Evolutionary conservation across 305 asterid genomes (phyloP).

Genomic region (Solanum aculeatissimum): DNA sequence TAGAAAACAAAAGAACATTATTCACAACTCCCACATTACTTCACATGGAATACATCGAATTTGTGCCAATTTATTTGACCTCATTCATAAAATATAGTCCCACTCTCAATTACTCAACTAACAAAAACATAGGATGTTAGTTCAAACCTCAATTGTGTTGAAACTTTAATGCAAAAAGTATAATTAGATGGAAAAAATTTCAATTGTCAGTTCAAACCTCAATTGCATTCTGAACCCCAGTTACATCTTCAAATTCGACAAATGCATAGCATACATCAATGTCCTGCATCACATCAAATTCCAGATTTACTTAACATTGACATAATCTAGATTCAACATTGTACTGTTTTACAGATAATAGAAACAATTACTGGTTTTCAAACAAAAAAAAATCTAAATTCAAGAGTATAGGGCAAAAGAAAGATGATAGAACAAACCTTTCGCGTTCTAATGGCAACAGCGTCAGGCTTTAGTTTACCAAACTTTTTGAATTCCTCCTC

Average conservation of each 20-base stretch:
- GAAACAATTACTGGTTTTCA: too few relatives aligned
- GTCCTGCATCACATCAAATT: conserved; percentile 49
- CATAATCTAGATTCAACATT: background rate
- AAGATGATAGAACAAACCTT: conserved; percentile 45
- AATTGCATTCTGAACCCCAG: conserved; percentile 89
- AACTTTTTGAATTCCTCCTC: conserved; percentile 92
- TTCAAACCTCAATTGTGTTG: background rate
- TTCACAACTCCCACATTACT: background rate
- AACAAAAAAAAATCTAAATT: background rate
- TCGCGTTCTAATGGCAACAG: conserved; percentile 97
- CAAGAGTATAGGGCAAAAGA: background rate
- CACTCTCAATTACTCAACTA: background rate
- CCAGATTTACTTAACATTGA: background rate
- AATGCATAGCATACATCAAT: conserved; percentile 92
- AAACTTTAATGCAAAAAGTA: background rate
- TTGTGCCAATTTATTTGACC: background rate
- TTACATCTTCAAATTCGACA: conserved; percentile 84
- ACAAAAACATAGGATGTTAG: background rate
- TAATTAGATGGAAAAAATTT: background rate
- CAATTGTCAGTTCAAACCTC: conserved; percentile 40
- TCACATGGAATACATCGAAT: background rate
- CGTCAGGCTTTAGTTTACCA: conserved; percentile 76
- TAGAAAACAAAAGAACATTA: too few relatives aligned
- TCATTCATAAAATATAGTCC: background rate
- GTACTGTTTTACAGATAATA: too few relatives aligned